These are phyloP conservation scores for Lasiosphaeria miniovina DNA, from an alignment of 495 filamentous ascomycete species.

Conservation along the genomic window DNA sequence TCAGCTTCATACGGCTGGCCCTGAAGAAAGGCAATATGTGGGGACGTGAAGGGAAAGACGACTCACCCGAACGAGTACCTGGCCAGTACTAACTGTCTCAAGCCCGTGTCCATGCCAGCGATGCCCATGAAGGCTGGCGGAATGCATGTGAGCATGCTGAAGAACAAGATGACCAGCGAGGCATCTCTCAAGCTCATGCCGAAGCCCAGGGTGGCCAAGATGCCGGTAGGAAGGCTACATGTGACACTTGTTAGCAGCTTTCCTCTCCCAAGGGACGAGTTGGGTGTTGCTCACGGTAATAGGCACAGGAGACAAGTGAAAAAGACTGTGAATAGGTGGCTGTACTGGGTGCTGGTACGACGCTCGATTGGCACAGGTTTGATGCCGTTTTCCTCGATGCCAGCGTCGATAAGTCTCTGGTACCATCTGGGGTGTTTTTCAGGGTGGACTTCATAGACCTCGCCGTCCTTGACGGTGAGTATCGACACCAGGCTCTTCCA, in stretches of 20 bases:
- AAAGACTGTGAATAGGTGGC: conserved; percentile 49
- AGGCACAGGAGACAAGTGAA: conserved; percentile 42
- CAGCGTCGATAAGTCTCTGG: conserved; percentile 44
- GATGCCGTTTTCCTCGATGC: conserved; percentile 50
- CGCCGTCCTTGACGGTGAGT: conserved; percentile 30
- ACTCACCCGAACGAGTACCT: conserved; percentile 54
- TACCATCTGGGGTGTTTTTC: conserved; percentile 37
- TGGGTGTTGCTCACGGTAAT: conserved; percentile 36
- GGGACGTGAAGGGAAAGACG: neutral
- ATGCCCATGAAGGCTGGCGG: conserved; percentile 54
- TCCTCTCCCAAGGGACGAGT: neutral
- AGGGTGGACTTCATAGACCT: conserved; percentile 31
- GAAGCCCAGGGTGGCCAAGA: conserved; percentile 50
- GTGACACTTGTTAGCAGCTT: neutral
- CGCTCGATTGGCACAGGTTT: conserved; percentile 52
- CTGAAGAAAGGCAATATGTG: neutral
- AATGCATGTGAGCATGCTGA: conserved; percentile 47
- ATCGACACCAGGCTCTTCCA: conserved; percentile 13
- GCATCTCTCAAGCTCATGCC: conserved; percentile 52
- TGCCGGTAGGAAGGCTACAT: conserved; percentile 50
- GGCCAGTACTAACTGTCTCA: conserved; percentile 56
- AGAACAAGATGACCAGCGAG: conserved; percentile 56
- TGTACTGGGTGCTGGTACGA: conserved; percentile 48
- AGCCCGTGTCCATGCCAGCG: conserved; percentile 48
- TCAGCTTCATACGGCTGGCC: neutral